Percentiles rank a stretch among this genome's conserved stretches.
Conservation (phyloP, 2,329 filamentous ascomycete genomes). For the Epicoccum sorghinum region DNA sequence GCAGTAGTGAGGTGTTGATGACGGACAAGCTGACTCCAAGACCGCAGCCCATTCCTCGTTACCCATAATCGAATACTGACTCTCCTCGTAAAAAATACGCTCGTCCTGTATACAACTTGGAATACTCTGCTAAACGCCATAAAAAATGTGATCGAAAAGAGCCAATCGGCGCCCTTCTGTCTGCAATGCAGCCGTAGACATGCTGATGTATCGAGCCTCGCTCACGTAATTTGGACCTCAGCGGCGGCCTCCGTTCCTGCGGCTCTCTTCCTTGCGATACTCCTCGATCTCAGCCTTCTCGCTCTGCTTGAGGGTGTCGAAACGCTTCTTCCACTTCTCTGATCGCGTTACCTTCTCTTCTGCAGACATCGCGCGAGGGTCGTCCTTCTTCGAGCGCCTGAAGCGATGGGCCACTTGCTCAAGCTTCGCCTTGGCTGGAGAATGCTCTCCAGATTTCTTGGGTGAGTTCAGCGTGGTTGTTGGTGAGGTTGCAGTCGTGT, state of each 20-base stretch:
- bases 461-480: slow-evolving; percentile 36
- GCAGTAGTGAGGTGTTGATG: not conserved
- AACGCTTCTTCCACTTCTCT: slow-evolving; percentile 46
- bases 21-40: not conserved
- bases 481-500: slow-evolving; percentile 31
- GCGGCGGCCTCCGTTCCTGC: slow-evolving; percentile 8
- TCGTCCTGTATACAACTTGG: not conserved
- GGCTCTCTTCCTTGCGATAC: slow-evolving; percentile 20
- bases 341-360: slow-evolving; percentile 45
- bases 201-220: not conserved
- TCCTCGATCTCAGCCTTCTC: slow-evolving; percentile 38
- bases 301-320: slow-evolving; percentile 39
- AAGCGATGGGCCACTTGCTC: slow-evolving; percentile 56
- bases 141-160: slow-evolving; percentile 1
- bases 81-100: not conserved
- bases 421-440: slow-evolving; percentile 55
- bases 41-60: not conserved
- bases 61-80: slow-evolving; percentile 6
- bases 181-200: not conserved
- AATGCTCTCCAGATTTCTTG: slow-evolving; percentile 46
- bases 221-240: not conserved
- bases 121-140: slow-evolving; percentile 1
- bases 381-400: slow-evolving; percentile 46
- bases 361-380: slow-evolving; percentile 43
- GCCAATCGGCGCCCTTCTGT: not conserved